Conservation (phyloP, 2,329 filamentous ascomycete genomes). For the Fusarium nelsonii region DNA sequence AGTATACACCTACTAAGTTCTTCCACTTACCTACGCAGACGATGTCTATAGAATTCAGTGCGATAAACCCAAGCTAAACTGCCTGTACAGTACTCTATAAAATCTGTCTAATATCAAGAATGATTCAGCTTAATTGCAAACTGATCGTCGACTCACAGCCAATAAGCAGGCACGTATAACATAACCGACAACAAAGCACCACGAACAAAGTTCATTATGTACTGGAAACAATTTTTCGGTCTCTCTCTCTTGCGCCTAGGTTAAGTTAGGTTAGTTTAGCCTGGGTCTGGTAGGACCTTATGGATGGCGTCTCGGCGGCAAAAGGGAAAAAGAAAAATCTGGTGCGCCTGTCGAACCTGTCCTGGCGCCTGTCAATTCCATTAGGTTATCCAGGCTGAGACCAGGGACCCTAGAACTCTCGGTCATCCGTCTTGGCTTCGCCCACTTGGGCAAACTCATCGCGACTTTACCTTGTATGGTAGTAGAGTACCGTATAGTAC, state of each 20-base stretch:
- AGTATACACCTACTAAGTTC: not conserved
- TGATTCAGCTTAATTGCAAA: not conserved
- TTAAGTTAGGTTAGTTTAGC: not conserved
- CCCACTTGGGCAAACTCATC: slow-evolving; percentile 43
- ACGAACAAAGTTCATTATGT: not conserved
- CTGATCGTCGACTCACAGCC: not conserved
- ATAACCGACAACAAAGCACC: not conserved
- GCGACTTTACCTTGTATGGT: slow-evolving; percentile 29
- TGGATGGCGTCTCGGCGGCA: slow-evolving; percentile 37
- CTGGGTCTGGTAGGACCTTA: not conserved
- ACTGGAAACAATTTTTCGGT: not conserved
- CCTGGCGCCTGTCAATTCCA: not conserved
- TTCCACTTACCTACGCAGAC: too few species aligned
- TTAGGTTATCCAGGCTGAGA: slow-evolving; percentile 8
- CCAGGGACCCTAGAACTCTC: slow-evolving; percentile 34
- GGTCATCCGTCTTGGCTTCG: slow-evolving; percentile 31
- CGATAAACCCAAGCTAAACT: not conserved
- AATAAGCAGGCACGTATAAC: slow-evolving; percentile 13
- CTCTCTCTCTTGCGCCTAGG: not conserved
- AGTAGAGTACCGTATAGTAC: not conserved
- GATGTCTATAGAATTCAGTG: not conserved
- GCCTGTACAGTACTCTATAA: not conserved
- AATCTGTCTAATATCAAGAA: not conserved
- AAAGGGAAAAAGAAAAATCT: slow-evolving; percentile 9
- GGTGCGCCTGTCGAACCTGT: slow-evolving; percentile 38